Percentiles rank a stretch among this genome's conserved stretches.
These are phyloP conservation scores for Tricholoma matsutake DNA, from an alignment of 768 basidiomycete genomes.

Conservation along the genomic window DNA sequence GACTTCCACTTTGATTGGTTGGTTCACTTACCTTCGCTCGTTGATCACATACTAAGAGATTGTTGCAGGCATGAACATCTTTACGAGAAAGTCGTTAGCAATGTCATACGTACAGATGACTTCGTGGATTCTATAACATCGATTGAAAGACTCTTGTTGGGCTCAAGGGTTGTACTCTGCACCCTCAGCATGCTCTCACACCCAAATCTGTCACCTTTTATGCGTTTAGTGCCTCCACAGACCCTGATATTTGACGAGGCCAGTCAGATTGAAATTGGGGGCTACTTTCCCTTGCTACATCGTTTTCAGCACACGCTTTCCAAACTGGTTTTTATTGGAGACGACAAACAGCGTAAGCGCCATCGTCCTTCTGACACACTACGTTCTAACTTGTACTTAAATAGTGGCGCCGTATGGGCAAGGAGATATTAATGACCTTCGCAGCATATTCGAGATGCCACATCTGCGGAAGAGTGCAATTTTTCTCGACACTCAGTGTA, in stretches of 20 bases:
- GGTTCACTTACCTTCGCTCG: constrained; percentile 14
- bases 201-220: constrained; percentile 19
- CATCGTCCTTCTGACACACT: constrained; percentile 16
- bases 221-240: constrained; percentile 31
- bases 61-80: constrained; percentile 67
- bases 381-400: constrained; percentile 14
- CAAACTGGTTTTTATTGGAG: constrained; percentile 51
- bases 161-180: constrained; percentile 56
- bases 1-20: constrained; percentile 67
- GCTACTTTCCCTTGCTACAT: constrained; percentile 40
- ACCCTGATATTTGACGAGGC: constrained; percentile 52
- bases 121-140: constrained; percentile 21
- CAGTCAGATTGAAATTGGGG: constrained; percentile 51
- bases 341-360: constrained; percentile 47
- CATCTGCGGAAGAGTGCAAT: constrained; percentile 42
- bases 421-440: constrained; percentile 44
- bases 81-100: constrained; percentile 44
- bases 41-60: background rate
- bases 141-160: constrained; percentile 26
- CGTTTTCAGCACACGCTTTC: constrained; percentile 31
- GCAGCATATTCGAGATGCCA: constrained; percentile 59
- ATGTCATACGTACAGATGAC: constrained; percentile 46
- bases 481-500: constrained; percentile 65
- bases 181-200: constrained; percentile 65
- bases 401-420: constrained; percentile 67